Evolutionary conservation across 2,329 filamentous ascomycete genomes (phyloP).

Genomic region (Penicillium sp.): DNA sequence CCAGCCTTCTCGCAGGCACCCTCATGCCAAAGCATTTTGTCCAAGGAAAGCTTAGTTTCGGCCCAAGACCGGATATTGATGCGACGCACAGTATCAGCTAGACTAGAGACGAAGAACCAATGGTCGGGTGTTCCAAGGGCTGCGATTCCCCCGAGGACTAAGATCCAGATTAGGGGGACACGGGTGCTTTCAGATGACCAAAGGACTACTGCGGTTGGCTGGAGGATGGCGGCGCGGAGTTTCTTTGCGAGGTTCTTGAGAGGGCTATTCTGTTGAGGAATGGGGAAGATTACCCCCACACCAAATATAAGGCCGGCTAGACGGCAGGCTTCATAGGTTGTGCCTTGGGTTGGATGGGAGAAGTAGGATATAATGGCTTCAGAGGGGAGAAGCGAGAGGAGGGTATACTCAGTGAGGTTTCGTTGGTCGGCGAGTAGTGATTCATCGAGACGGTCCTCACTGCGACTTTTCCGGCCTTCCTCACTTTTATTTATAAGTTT

Average conservation of each 20-base stretch:
- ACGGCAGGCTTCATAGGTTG: conserved; percentile 38
- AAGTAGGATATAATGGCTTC: conserved; percentile 18
- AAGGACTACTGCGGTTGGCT: conserved; percentile 17
- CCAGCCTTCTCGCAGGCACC: conserved; percentile 35
- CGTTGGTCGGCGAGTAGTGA: conserved; percentile 37
- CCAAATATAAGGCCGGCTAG: conserved; percentile 39
- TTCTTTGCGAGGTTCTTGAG: conserved; percentile 30
- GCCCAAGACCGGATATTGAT: conserved; percentile 27
- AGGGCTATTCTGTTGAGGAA: conserved; percentile 40
- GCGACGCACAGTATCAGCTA: conserved; percentile 22
- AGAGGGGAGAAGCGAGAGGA: conserved; percentile 33
- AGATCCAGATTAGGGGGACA: conserved; percentile 37
- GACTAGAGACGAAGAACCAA: conserved; percentile 32
- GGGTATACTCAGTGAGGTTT: conserved; percentile 40
- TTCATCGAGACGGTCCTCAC: conserved; percentile 16
- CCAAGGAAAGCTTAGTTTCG: conserved; percentile 25
- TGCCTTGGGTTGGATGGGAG: conserved; percentile 20
- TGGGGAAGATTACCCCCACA: conserved; percentile 41
- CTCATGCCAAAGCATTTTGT: conserved; percentile 37
- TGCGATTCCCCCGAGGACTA: conserved; percentile 41
- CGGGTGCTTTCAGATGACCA: conserved; percentile 29
- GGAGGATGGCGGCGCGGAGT: conserved; percentile 27
- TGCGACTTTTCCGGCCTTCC: conserved; percentile 25
- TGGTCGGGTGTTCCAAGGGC: conserved; percentile 32
- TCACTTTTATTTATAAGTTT: conserved; percentile 3